Percentiles rank a stretch among this genome's conserved stretches.
phyloP scores from a whole-genome alignment of 1,284 basidiomycete genomes.

The Cutaneotrichosporon sp. region DNA sequence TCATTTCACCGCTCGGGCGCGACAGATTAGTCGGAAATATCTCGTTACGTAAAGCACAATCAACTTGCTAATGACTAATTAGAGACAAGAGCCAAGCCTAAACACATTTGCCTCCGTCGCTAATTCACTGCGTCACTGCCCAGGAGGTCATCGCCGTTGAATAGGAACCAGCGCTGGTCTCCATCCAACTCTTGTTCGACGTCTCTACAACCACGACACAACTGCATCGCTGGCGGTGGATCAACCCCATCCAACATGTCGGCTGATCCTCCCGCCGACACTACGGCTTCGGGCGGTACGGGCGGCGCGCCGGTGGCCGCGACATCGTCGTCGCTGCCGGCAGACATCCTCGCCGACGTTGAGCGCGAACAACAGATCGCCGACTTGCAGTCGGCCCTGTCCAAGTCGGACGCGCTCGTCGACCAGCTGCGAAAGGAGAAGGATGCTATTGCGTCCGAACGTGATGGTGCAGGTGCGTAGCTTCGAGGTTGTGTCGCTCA shows the following conservation, averaged over 20 bases:
- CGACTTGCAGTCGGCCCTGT: constrained; percentile 34
- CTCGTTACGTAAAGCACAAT: not conserved
- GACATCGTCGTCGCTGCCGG: constrained; percentile 8
- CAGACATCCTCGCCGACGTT: constrained; percentile 38
- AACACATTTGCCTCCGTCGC: not conserved
- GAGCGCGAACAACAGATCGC: constrained; percentile 44
- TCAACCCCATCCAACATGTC: constrained; percentile 10
- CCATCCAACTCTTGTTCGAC: too few relatives aligned
- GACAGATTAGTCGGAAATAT: not conserved
- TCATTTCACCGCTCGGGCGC: too few relatives aligned
- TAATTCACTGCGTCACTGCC: not conserved
- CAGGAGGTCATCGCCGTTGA: not conserved
- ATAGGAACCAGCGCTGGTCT: too few relatives aligned
- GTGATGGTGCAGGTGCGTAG: constrained; percentile 34
- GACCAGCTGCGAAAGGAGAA: constrained; percentile 33
- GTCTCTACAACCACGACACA: too few relatives aligned
- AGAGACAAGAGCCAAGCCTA: not conserved
- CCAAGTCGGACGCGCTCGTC: constrained; percentile 31
- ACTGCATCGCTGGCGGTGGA: not conserved
- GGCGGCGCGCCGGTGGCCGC: not conserved
- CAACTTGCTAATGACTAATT: not conserved
- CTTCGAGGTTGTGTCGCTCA: not conserved
- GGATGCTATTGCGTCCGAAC: constrained; percentile 22
- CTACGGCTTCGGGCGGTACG: not conserved
- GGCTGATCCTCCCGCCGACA: constrained; percentile 10